Base-by-base conservation (phyloP, 306 rosid species). In the Cicer bijugum region DNA sequence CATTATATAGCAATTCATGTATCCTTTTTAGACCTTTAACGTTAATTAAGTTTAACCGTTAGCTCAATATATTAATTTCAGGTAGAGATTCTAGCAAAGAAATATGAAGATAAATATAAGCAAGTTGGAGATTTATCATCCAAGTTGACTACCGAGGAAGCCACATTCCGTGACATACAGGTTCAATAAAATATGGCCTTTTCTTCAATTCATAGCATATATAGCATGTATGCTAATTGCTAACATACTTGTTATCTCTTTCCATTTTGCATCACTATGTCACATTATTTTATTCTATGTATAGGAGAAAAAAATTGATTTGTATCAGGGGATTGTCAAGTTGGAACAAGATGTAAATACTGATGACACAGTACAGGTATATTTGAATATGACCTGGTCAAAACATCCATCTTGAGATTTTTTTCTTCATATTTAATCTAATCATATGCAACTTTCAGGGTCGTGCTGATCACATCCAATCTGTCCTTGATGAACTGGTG, bases 141-240 rank as follows among this genome's bases (percentile, higher is more conserved):
- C 85, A 95, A 82, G 69, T 86, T 95, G 82, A 88, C 92, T 33
- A 78, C 90, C 40, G 99, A 95, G 81, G 99, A 95, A 83, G 86
- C 99, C 69, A 89, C 92, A 53, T 95, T 92, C 81, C 93, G 96
- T 74, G 97, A 90, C 81, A 78, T 95, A 64, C 99, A 95, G 97
- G 97, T 95, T 78, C 56, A 35, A 70, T 63, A 33, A 40, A 10
- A 76, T 45, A 48, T 55, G 19, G 15, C 37, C 8, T 62, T 73
- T 71, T 52, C 51, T 82, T 37, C 83, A 37, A 6, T 80, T 57
- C 42, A 61, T 70, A 28, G 44, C 77, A 57, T 42, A 23, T 70
- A 56, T 45, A 40, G 50, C 70, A 64, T 33, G 19, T 78, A 53
- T 77, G 50, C 57, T 44, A 65, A 56, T 28, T 28, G 35, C 35